Evolutionary conservation across 2,329 filamentous ascomycete species (phyloP).

Genomic region (Penicillium nordicum): DNA sequence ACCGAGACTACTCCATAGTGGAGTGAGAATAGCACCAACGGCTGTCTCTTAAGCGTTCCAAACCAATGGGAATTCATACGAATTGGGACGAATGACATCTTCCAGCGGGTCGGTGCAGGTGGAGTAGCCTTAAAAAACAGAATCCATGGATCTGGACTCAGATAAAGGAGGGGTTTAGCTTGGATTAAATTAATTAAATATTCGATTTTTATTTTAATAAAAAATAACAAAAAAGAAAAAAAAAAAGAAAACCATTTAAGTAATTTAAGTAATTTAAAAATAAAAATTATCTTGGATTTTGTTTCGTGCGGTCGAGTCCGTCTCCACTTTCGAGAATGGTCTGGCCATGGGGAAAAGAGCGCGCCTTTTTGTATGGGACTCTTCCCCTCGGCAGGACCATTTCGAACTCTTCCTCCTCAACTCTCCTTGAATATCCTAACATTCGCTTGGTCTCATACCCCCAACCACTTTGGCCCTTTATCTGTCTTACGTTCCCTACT

Average conservation of each 20-base stretch:
- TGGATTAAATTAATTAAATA: neutral
- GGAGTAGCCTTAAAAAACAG: slow-evolving; percentile 15
- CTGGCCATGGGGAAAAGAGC: neutral
- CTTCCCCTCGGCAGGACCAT: neutral
- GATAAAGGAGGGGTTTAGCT: neutral
- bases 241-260: no score
- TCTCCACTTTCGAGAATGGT: neutral
- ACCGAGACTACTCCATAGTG: neutral
- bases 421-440: neutral
- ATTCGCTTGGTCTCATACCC: neutral
- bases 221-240: neutral
- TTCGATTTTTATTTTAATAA: neutral
- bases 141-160: slow-evolving; percentile 7
- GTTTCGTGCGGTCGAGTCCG: neutral
- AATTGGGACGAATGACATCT: slow-evolving; percentile 5
- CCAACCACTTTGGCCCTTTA: neutral
- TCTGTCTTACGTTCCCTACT: neutral
- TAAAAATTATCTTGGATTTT: neutral
- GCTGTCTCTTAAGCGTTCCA: slow-evolving; percentile 11
- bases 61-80: neutral
- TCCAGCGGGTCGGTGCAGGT: slow-evolving; percentile 20
- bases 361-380: slow-evolving; percentile 4
- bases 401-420: neutral
- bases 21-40: slow-evolving; percentile 18
- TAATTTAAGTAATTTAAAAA: neutral